Evolutionary conservation across 257 asterid genomes (phyloP).

Genomic region (Solanum bulbocastanum): DNA sequence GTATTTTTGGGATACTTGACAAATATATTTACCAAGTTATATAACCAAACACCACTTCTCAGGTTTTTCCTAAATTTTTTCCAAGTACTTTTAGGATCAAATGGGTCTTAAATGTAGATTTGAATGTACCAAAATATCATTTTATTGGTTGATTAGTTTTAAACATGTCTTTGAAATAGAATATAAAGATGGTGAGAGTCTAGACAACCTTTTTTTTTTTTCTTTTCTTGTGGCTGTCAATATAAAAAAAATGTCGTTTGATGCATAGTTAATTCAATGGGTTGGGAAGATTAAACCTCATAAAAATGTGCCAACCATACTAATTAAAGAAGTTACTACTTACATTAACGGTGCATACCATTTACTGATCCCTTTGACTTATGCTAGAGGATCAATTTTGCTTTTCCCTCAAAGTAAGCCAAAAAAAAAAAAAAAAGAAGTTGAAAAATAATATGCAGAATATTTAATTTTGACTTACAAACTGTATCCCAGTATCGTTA

Average conservation of each 20-base stretch:
- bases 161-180: background rate
- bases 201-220: background rate
- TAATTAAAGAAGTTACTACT: background rate
- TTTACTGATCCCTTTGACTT: background rate
- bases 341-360: background rate
- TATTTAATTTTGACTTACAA: conserved; percentile 30
- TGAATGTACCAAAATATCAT: background rate
- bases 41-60: too few species aligned
- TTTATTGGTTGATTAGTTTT: too few species aligned
- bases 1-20: too few species aligned
- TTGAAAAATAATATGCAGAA: background rate
- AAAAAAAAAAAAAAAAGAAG: too few species aligned
- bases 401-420: background rate
- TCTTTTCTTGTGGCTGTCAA: background rate
- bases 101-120: background rate
- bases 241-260: background rate
- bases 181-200: background rate
- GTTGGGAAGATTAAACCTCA: background rate
- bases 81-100: too few species aligned
- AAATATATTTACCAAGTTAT: too few species aligned
- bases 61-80: too few species aligned
- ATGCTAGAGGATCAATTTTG: background rate
- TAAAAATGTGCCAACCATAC: background rate
- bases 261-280: background rate
- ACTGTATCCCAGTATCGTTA: conserved; percentile 74